These are phyloP conservation scores for Phytopythium sindhum DNA, from an alignment of 352 stramenopile genomes.

Conservation along the genomic window DNA sequence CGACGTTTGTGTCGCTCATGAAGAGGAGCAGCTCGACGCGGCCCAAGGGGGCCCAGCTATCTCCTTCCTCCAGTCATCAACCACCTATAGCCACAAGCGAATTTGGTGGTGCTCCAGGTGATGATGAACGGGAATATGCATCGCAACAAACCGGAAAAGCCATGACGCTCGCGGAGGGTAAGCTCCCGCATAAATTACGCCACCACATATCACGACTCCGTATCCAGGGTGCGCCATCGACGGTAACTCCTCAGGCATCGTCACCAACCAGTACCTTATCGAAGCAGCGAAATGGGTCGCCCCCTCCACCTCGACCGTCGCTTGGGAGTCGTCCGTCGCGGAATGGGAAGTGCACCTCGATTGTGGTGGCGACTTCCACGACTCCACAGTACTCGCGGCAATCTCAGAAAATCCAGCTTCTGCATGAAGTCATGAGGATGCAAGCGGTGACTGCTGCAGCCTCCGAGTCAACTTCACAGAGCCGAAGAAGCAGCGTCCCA, in stretches of 20 bases:
- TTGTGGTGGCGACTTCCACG: background rate
- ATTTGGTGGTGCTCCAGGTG: background rate
- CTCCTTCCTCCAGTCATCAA: background rate
- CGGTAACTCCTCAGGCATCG: background rate
- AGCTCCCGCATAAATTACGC: background rate
- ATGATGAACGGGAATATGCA: background rate
- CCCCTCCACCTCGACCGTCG: constrained; percentile 8
- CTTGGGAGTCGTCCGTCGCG: background rate
- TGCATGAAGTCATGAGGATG: constrained; percentile 20
- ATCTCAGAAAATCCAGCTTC: constrained; percentile 30
- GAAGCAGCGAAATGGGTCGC: constrained; percentile 14
- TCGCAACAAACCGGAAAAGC: background rate
- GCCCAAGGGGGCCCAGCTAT: background rate
- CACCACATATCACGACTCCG: background rate
- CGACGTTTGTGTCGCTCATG: background rate
- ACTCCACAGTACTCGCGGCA: constrained; percentile 30
- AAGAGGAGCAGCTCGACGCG: background rate
- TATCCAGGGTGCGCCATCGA: background rate
- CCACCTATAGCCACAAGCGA: background rate
- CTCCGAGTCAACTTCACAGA: background rate
- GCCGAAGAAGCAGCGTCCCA: background rate
- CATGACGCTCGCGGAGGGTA: background rate
- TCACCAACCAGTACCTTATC: constrained; percentile 9
- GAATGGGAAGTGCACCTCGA: background rate
- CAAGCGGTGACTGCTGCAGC: constrained; percentile 4